Percentiles rank a stretch among this genome's conserved stretches.
These are phyloP conservation scores for Debaryomycetaceae sp. DNA, from an alignment of 1,139 yeast species.

Conservation along the genomic window DNA sequence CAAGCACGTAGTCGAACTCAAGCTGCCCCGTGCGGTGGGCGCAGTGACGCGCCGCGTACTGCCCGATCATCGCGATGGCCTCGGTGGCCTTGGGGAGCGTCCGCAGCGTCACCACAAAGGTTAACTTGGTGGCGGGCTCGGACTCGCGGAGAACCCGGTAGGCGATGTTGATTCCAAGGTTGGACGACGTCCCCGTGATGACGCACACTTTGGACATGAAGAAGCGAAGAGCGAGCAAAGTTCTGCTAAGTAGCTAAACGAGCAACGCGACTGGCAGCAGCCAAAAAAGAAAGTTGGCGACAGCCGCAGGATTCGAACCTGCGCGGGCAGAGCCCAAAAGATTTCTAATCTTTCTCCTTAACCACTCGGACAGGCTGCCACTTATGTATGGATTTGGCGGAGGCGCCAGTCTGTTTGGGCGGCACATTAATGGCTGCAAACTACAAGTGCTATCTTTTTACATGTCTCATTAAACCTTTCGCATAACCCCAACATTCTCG, in stretches of 20 bases:
- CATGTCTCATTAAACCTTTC: constrained; percentile 3
- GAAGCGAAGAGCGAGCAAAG: too few species aligned
- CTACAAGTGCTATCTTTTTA: background rate
- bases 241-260: background rate
- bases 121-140: constrained; percentile 51
- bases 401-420: background rate
- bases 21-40: constrained; percentile 47
- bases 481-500: constrained; percentile 11
- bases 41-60: constrained; percentile 36
- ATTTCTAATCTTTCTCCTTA: constrained; percentile 35
- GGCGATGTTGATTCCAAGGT: constrained; percentile 82
- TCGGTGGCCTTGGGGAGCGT: constrained; percentile 80
- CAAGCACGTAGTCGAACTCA: constrained; percentile 80
- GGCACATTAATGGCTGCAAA: background rate
- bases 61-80: constrained; percentile 60
- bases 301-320: constrained; percentile 38
- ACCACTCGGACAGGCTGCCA: constrained; percentile 28
- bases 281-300: constrained; percentile 18
- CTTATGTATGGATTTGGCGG: background rate
- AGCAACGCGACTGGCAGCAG: background rate
- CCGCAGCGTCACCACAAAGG: constrained; percentile 83
- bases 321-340: constrained; percentile 37
- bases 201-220: constrained; percentile 29
- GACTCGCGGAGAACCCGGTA: constrained; percentile 64
- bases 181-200: constrained; percentile 55